These are phyloP conservation scores for Thalassiosira livingstoniorum DNA, from an alignment of 352 stramenopile genomes.

Conservation along the genomic window DNA sequence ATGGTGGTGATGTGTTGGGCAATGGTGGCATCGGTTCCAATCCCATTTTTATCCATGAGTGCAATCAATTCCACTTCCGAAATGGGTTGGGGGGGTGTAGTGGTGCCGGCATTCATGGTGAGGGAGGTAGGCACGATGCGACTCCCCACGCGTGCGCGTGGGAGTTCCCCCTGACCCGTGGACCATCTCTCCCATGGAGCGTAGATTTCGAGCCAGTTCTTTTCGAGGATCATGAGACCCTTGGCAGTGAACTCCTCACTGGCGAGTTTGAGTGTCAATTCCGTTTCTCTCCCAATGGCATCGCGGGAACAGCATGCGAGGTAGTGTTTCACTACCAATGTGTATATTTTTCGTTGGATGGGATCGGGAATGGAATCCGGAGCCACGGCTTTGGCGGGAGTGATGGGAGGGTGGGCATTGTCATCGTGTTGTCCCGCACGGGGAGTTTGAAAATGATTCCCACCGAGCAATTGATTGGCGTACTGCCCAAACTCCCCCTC, in stretches of 20 bases:
- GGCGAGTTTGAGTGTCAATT: constrained; percentile 88
- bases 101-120: constrained; percentile 85
- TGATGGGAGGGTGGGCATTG: constrained; percentile 99
- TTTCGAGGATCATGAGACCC: constrained; percentile 94
- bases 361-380: constrained; percentile 84
- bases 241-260: constrained; percentile 92
- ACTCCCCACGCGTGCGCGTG: constrained; percentile 80
- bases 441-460: constrained; percentile 86
- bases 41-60: constrained; percentile 82
- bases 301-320: constrained; percentile 97
- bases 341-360: constrained; percentile 95
- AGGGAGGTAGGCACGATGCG: constrained; percentile 80
- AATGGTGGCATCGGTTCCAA: constrained; percentile 85
- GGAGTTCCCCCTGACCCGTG: constrained; percentile 88
- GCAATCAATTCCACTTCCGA: constrained; percentile 86
- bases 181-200: constrained; percentile 95
- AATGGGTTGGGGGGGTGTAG: constrained; percentile 78
- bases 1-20: constrained; percentile 99
- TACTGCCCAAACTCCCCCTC: constrained; percentile 72
- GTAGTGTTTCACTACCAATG: constrained; percentile 97
- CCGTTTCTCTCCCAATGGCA: constrained; percentile 85
- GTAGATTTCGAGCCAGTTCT: constrained; percentile 97
- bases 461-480: constrained; percentile 69
- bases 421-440: constrained; percentile 92
- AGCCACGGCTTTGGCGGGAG: constrained; percentile 95